Percentiles rank a stretch among this genome's conserved stretches.
Conservation (phyloP, 1,284 basidiomycete species). For the Malassezia psittaci region DNA sequence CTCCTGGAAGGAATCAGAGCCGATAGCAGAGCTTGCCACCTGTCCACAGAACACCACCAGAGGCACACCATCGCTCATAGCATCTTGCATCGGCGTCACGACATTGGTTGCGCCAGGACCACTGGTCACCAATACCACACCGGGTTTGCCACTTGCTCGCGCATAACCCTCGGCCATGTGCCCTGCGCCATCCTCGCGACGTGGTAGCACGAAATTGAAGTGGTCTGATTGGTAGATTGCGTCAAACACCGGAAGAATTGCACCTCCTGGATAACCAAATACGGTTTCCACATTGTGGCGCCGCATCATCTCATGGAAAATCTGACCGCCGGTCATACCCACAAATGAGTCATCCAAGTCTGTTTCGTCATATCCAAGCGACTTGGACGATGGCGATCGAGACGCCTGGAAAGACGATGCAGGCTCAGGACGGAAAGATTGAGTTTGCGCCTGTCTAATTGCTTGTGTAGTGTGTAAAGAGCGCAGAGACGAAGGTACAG, state of each 20-base stretch:
- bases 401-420: slow-evolving; percentile 41
- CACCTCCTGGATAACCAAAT: slow-evolving; percentile 95
- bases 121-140: slow-evolving; percentile 92
- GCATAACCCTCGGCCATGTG: slow-evolving; percentile 99
- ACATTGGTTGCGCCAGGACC: slow-evolving; percentile 97
- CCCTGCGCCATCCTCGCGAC: slow-evolving; percentile 94
- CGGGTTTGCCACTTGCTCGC: slow-evolving; percentile 90
- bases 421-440: slow-evolving; percentile 26
- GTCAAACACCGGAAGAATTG: slow-evolving; percentile 95
- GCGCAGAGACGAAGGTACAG: not conserved
- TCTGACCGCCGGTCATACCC: slow-evolving; percentile 87
- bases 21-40: slow-evolving; percentile 94
- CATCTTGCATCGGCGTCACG: slow-evolving; percentile 95
- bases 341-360: slow-evolving; percentile 58
- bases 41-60: slow-evolving; percentile 93
- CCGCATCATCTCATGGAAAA: slow-evolving; percentile 99
- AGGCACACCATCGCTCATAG: slow-evolving; percentile 84
- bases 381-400: slow-evolving; percentile 18
- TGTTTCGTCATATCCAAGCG: slow-evolving; percentile 23
- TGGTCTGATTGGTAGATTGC: slow-evolving; percentile 93
- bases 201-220: slow-evolving; percentile 88
- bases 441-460: not conserved
- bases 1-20: slow-evolving; percentile 96
- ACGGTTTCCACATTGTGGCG: slow-evolving; percentile 90
- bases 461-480: slow-evolving; percentile 3